Evolutionary conservation across 768 basidiomycete species (phyloP).

Genomic region (Leucosporidium scottii): DNA sequence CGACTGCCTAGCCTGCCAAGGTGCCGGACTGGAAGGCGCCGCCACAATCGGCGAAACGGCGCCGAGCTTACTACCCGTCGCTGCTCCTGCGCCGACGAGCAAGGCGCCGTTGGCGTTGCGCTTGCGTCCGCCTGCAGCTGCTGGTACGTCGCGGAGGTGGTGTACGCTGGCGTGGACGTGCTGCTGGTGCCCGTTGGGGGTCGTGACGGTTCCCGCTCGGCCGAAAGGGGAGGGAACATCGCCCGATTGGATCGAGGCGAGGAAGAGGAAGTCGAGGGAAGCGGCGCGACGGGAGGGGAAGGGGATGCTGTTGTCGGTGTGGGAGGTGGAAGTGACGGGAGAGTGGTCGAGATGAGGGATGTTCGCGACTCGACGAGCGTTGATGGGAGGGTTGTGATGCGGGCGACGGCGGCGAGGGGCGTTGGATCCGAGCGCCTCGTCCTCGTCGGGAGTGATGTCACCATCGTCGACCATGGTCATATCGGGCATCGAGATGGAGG

Average conservation of each 20-base stretch:
- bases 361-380: too few relatives aligned
- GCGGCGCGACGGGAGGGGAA: conserved; percentile 6
- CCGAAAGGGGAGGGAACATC: not conserved
- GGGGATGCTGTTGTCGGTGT: not conserved
- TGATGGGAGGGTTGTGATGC: not conserved
- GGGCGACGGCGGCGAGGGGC: not conserved
- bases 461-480: conserved; percentile 1
- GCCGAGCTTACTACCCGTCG: conserved; percentile 16
- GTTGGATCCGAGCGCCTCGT: not conserved
- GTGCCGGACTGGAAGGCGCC: conserved; percentile 7
- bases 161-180: not conserved
- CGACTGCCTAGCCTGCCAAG: conserved; percentile 3
- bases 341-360: too few relatives aligned
- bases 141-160: not conserved
- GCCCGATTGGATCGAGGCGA: not conserved
- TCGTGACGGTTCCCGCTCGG: not conserved
- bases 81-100: conserved; percentile 20
- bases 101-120: conserved; percentile 37
- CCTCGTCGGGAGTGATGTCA: not conserved
- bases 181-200: not conserved
- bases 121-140: conserved; percentile 14
- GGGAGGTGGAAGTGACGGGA: not conserved
- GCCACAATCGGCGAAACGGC: conserved; percentile 31
- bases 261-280: conserved; percentile 1
- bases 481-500: conserved; percentile 9